Evolutionary conservation across 352 stramenopile species (phyloP), one percentile per base, ranked within the genome.

Genomic region (Bremia lactucae): DNA sequence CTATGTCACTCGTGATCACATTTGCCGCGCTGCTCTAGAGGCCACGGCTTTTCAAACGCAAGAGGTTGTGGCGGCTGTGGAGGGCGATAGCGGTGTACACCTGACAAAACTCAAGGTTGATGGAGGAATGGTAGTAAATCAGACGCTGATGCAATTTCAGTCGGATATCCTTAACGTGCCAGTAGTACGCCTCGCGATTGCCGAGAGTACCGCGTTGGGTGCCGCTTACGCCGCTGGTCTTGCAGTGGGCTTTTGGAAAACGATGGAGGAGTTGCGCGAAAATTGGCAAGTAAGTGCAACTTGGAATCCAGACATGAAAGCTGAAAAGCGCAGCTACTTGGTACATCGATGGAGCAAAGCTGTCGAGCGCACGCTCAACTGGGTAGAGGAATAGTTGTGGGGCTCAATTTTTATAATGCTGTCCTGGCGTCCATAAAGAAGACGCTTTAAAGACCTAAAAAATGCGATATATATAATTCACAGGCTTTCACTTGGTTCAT

Each of bases 71-170:
- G 75, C 93, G 18, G 94, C 95, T 29, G 97, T 98, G 87, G 91
- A 97, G 42, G 67, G 77, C 15, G 80, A 96, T 50, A 87, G 82
- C 49, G 94, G 83, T 10, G 77, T 96, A 19, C 70, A 91, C 43
- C 70, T 97, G 15, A 71, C 68, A 19, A 78, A 84, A 44, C 72
- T 99, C 36, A 94, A 96, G 63, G 96, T 98, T 1, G 95, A 99
- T 61, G 96, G 96, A 23, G 96, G 96, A 45, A 97, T 97, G 72
- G 96, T 96, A n/a, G 78, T 83, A 36, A 98, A 98, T 73, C 62
- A 92, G 44, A 71, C 97, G 34, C 63, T 99, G 19, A 97, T 99
- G 91, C 96, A 99, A 62, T 98, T 98, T 72, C 95, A 99, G 72
- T 85, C 87, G 34, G 94, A 99, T 58, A 83, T 98, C 16, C 72